These are phyloP conservation scores for Vigna hirtella DNA, from an alignment of 306 rosid genomes.

Conservation along the genomic window DNA sequence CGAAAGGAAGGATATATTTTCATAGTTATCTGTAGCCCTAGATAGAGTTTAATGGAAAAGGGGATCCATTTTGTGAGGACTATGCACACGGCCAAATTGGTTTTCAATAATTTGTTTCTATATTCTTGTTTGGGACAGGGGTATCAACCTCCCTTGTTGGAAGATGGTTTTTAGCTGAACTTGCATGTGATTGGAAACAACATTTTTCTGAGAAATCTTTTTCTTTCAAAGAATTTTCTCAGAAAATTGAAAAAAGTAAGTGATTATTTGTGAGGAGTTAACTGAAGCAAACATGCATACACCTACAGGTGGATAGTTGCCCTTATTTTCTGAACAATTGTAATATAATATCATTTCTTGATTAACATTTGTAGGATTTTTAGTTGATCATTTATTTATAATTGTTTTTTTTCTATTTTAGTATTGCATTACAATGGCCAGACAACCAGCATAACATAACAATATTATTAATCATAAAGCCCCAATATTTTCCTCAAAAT, in stretches of 20 bases:
- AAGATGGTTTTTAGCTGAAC: constrained; percentile 3
- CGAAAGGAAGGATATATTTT: no score
- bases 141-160: constrained; percentile 15
- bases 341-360: constrained; percentile 8
- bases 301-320: constrained; percentile 2
- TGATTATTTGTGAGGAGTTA: neutral
- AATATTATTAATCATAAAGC: neutral
- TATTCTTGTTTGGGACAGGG: constrained; percentile 1
- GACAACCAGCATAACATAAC: neutral
- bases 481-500: neutral
- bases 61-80: constrained; percentile 4
- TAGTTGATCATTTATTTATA: constrained; percentile 14
- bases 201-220: neutral
- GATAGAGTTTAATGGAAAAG: constrained; percentile 1
- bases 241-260: neutral
- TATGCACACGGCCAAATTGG: constrained; percentile 29
- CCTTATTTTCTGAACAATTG: constrained; percentile 29
- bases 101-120: constrained; percentile 19
- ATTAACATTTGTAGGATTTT: constrained; percentile 17
- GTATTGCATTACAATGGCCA: neutral
- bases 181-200: neutral
- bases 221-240: neutral
- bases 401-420: neutral
- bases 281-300: neutral
- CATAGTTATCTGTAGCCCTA: neutral